Evolutionary conservation across 805 yeast genomes (phyloP).

Genomic region (Wickerhamomyces xylosicus): DNA sequence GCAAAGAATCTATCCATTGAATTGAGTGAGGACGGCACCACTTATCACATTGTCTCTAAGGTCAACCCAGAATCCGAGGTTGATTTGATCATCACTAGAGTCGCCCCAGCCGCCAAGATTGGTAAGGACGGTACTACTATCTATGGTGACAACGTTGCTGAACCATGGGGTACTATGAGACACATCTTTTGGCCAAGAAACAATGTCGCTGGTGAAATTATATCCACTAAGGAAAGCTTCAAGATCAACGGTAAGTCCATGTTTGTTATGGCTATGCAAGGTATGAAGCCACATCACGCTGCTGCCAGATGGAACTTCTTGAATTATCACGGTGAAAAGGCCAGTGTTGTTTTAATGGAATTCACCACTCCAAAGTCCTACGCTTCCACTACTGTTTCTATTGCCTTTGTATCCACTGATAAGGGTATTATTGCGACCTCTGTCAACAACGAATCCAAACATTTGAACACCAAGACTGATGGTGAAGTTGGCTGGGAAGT

Average conservation of each 20-base stretch:
- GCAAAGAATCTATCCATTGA: conserved; percentile 67
- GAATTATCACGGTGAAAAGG: conserved; percentile 70
- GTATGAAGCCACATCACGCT: conserved; percentile 99
- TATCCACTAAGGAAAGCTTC: conserved; percentile 23
- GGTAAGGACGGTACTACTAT: conserved; percentile 80
- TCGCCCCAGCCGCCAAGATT: conserved; percentile 76
- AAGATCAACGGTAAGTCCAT: conserved; percentile 37
- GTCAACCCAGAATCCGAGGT: conserved; percentile 65
- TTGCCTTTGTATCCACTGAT: conserved; percentile 64
- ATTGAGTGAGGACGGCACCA: conserved; percentile 40
- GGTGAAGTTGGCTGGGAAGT: conserved; percentile 78
- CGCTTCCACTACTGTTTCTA: conserved; percentile 67
- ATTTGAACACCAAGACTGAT: conserved; percentile 46
- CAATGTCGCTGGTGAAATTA: conserved; percentile 53
- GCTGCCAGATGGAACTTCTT: conserved; percentile 95
- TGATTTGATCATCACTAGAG: conserved; percentile 50
- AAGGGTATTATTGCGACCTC: conserved; percentile 58
- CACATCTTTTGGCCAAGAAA: conserved; percentile 96
- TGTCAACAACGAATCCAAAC: conserved; percentile 53
- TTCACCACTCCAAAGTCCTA: conserved; percentile 90
- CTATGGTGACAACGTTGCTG: conserved; percentile 73
- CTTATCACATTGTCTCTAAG: conserved; percentile 46
- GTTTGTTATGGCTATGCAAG: conserved; percentile 96
- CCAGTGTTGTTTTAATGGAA: conserved; percentile 83
- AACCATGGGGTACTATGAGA: conserved; percentile 98